Evolutionary conservation across 257 asterid genomes (phyloP), one percentile per base, ranked within the genome.

Genomic region (Solanum pimpinellifolium): DNA sequence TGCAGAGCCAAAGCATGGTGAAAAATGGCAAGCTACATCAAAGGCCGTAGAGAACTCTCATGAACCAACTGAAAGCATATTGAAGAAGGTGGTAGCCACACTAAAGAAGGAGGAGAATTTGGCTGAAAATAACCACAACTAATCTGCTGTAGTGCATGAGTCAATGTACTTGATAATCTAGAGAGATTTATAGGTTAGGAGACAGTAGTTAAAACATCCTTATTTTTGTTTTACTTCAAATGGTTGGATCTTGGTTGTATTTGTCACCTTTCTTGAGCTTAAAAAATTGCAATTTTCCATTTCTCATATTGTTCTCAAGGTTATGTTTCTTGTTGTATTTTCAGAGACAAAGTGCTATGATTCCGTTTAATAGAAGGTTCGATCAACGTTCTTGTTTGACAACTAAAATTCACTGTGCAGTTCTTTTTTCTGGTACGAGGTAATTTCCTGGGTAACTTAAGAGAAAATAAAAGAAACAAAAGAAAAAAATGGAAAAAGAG

Each of bases 41-140:
- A 96, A 96, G 90, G 97, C 98, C 31, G 98, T 96, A 88, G 99
- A 96, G 91, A 95, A 96, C 88, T 94, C 98, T 44, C 99, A 96
- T 89, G 96, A 92, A 93, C 92, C 98, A 27, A 91, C 97, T 0
- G 99, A 96, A 62, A 88, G 92, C 75, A 92, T 96, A 68, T 65
- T 96, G 93, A 95, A 92, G 93, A 94, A 94, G 91, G 98, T 96
- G 88, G 98, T 95, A 14, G 95, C 92, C 88, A 93, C 95, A 8
- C 74, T 96, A 25, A 98, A 95, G 77, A 93, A 91, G 90, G 98
- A 95, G 83, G 98, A 96, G 85, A 91, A 74, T 86, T 86, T 92
- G 44, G 92, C 96, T 88, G 98, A 93, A 85, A 93, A 88, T 86
- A 89, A 87, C 85, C 90, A 89, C 65, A 88, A 86, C 85, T 92